Conservation (phyloP, 352 stramenopile species). For the Plasmopara muralis region DNA sequence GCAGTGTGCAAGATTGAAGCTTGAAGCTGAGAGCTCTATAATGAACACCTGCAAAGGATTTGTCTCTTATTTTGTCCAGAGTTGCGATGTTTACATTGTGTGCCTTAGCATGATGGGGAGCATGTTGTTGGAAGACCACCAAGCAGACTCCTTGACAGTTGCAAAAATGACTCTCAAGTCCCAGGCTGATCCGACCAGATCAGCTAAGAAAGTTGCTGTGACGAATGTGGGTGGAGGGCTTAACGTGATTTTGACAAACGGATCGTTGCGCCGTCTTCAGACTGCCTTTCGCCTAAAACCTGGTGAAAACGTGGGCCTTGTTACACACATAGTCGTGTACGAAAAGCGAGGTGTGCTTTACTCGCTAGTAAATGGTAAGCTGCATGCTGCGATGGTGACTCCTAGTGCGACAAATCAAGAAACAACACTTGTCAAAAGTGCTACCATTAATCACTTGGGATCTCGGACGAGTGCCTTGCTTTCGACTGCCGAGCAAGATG, state of each 20-base stretch:
- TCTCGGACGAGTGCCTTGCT: slow-evolving; percentile 3
- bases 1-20: slow-evolving; percentile 48
- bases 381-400: slow-evolving; percentile 28
- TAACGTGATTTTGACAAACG: slow-evolving; percentile 31
- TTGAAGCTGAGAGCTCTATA: slow-evolving; percentile 37
- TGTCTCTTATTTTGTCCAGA: slow-evolving; percentile 44
- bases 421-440: slow-evolving; percentile 3
- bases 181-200: slow-evolving; percentile 1
- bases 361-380: slow-evolving; percentile 26
- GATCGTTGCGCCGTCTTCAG: slow-evolving; percentile 31
- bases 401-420: not conserved
- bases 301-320: slow-evolving; percentile 17
- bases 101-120: slow-evolving; percentile 46
- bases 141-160: slow-evolving; percentile 24
- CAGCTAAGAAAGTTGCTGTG: slow-evolving; percentile 25
- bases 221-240: slow-evolving; percentile 36
- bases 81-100: slow-evolving; percentile 43
- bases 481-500: slow-evolving; percentile 2
- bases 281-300: slow-evolving; percentile 24
- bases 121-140: slow-evolving; percentile 14
- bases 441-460: not conserved
- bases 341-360: slow-evolving; percentile 35
- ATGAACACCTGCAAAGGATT: slow-evolving; percentile 16
- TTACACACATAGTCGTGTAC: slow-evolving; percentile 33
- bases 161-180: slow-evolving; percentile 22